Evolutionary conservation across 2,329 filamentous ascomycete species (phyloP).

Genomic region (Fusarium penzigii): DNA sequence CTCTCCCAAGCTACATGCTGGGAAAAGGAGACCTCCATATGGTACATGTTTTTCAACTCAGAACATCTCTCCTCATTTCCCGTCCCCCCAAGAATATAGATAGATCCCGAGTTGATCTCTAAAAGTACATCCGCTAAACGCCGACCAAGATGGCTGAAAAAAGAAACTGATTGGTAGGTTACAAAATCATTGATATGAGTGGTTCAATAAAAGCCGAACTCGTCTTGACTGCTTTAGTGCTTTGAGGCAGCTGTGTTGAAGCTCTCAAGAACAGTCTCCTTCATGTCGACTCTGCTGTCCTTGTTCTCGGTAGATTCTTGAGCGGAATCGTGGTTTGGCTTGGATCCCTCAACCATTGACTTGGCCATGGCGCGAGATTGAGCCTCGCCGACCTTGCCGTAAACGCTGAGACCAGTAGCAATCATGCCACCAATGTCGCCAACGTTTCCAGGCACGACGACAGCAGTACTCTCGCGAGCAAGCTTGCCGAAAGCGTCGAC

Average conservation of each 20-base stretch:
- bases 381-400: constrained; percentile 85
- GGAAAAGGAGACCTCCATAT: constrained; percentile 11
- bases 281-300: constrained; percentile 31
- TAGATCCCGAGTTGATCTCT: constrained; percentile 21
- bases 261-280: constrained; percentile 43
- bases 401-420: constrained; percentile 91
- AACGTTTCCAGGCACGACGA: constrained; percentile 95
- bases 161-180: constrained; percentile 12
- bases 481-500: constrained; percentile 92
- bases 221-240: constrained; percentile 22
- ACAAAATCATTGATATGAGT: constrained; percentile 16
- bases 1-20: no score
- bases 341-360: constrained; percentile 43
- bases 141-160: constrained; percentile 27
- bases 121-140: constrained; percentile 34
- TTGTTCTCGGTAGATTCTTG: constrained; percentile 17
- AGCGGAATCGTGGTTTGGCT: constrained; percentile 7
- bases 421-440: constrained; percentile 98
- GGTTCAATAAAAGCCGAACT: constrained; percentile 3
- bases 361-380: constrained; percentile 70
- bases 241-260: constrained; percentile 40
- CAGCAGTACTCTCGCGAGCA: constrained; percentile 91
- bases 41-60: constrained; percentile 23
- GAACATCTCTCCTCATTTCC: constrained; percentile 2
- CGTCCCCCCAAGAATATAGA: constrained; percentile 13